Percentiles rank a stretch among this genome's conserved stretches.
Conservation (phyloP, 2,329 filamentous ascomycete genomes). For the Reticulascus tulasneorum region DNA sequence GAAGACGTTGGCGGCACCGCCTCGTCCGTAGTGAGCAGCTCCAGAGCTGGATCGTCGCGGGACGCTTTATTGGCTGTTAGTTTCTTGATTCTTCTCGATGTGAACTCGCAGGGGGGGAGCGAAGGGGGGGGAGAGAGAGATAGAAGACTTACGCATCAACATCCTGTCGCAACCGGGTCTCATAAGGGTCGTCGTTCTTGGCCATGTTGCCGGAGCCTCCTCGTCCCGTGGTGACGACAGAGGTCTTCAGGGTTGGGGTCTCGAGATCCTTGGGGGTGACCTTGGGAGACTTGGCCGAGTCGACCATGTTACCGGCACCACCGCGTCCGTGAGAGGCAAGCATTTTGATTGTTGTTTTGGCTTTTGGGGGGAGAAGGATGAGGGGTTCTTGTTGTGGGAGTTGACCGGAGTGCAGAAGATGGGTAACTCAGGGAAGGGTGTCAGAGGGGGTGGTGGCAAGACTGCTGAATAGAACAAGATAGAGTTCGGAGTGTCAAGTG, state of each 20-base stretch:
- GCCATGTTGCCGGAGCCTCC: conserved; percentile 89
- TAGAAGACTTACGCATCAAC: conserved; percentile 60
- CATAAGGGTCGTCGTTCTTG: conserved; percentile 62
- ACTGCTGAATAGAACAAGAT: no score
- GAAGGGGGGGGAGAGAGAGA: conserved; percentile 18
- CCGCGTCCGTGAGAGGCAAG: conserved; percentile 69
- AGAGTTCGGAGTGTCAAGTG: no score
- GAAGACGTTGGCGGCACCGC: conserved; percentile 70
- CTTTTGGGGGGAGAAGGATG: no score
- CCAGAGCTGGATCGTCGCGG: conserved; percentile 54
- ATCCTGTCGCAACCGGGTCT: conserved; percentile 79
- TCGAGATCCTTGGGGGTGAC: conserved; percentile 62
- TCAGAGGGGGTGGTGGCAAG: background rate
- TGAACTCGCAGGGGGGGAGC: background rate
- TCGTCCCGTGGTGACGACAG: conserved; percentile 85
- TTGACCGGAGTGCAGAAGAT: conserved; percentile 3
- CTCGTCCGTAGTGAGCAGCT: conserved; percentile 65
- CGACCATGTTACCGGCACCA: conserved; percentile 71
- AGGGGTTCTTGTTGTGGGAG: no score
- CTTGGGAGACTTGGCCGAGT: conserved; percentile 41
- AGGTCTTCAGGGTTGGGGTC: conserved; percentile 77
- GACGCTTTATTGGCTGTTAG: conserved; percentile 35
- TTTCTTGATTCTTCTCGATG: background rate
- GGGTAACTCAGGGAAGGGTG: background rate
- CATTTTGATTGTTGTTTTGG: conserved; percentile 30